Percentiles rank a stretch among this genome's conserved stretches.
phyloP scores from a whole-genome alignment of 192 early-diverging fungal species.

The Lunasporangiospora selenospora region DNA sequence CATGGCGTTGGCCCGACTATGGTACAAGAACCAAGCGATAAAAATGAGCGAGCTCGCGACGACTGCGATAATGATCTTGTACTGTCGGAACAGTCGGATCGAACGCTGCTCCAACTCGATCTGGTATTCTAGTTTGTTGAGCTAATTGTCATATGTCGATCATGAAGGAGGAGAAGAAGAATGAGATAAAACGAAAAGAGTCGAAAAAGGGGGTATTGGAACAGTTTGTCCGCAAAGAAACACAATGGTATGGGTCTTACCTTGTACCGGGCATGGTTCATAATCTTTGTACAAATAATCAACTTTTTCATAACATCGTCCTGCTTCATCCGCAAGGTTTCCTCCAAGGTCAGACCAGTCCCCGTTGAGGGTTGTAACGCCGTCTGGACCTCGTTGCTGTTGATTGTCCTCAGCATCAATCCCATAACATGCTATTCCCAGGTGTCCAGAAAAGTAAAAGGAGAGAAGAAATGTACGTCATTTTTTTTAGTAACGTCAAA shows the following conservation, averaged over 20 bases:
- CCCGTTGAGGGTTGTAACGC: constrained; percentile 19
- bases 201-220: neutral
- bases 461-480: too few species aligned
- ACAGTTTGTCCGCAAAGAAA: too few species aligned
- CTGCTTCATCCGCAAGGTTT: constrained; percentile 15
- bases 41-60: constrained; percentile 21
- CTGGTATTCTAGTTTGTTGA: constrained; percentile 11
- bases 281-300: constrained; percentile 16
- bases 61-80: constrained; percentile 34
- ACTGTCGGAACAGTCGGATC: constrained; percentile 29
- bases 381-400: constrained; percentile 28
- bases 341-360: constrained; percentile 19
- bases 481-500: too few species aligned
- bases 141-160: constrained; percentile 1
- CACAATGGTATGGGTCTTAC: constrained; percentile 25
- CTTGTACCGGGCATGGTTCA: constrained; percentile 12
- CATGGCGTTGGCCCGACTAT: constrained; percentile 11
- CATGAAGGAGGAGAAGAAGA: neutral
- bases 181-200: too few species aligned
- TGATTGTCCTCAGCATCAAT: constrained; percentile 11
- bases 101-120: constrained; percentile 36
- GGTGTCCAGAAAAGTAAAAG: too few species aligned
- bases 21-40: constrained; percentile 25
- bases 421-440: too few species aligned
- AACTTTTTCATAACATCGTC: constrained; percentile 24